Evolutionary conservation across 768 basidiomycete species (phyloP).

Genomic region (Leccinum truebloodii): DNA sequence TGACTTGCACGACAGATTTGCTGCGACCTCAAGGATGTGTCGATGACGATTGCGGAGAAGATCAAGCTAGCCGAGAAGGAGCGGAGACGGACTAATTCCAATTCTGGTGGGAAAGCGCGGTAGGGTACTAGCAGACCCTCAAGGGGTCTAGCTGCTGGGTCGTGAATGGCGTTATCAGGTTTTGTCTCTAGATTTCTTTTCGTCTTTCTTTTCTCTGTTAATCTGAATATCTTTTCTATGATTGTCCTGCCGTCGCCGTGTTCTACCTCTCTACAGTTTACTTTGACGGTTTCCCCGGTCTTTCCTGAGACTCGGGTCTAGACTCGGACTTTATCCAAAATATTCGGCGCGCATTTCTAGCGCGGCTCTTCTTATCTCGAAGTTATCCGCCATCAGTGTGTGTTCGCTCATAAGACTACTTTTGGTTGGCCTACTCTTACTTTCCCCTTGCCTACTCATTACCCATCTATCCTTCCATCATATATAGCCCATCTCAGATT

Average conservation of each 20-base stretch:
- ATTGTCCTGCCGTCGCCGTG: background rate
- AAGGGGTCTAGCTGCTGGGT: background rate
- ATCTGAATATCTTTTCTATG: background rate
- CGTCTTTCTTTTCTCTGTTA: background rate
- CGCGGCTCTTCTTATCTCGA: background rate
- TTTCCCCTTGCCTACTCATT: too few species aligned
- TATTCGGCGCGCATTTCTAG: background rate
- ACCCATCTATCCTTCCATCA: background rate
- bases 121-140: slow-evolving; percentile 19
- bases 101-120: slow-evolving; percentile 45
- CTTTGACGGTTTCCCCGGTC: background rate
- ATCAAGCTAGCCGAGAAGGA: slow-evolving; percentile 36
- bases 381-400: background rate
- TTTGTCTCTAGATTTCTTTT: background rate
- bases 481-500: background rate
- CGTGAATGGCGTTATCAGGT: background rate
- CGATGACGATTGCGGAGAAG: slow-evolving; percentile 40
- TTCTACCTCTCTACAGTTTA: background rate
- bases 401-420: background rate
- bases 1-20: slow-evolving; percentile 52
- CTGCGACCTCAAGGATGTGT: slow-evolving; percentile 68
- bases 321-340: background rate
- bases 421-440: background rate
- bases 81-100: slow-evolving; percentile 36
- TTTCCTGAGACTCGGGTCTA: background rate